A percentile compares a stretch with the other conserved stretches of the same genome.
phyloP scores from a whole-genome alignment of 306 rosid genomes.

The Begonia masoniana region DNA sequence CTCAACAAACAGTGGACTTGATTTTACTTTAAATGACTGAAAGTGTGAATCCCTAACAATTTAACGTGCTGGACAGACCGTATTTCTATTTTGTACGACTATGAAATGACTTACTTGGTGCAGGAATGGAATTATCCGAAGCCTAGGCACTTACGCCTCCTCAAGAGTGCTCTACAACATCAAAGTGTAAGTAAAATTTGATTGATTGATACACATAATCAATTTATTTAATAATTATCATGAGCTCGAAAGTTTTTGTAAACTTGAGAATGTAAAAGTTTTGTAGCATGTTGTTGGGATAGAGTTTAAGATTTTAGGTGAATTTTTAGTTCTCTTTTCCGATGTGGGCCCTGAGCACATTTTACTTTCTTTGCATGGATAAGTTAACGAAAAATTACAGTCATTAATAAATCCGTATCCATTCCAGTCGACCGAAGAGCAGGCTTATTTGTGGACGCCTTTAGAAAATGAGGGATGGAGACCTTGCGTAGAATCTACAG shows the following conservation, averaged over 20 bases:
- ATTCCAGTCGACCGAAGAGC: slow-evolving; percentile 41
- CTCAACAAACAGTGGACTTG: no score
- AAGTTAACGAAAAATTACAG: no score
- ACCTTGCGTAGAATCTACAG: slow-evolving; percentile 38
- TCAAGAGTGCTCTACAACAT: slow-evolving; percentile 65
- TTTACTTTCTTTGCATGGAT: no score
- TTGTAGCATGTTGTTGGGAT: no score
- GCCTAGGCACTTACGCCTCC: slow-evolving; percentile 74
- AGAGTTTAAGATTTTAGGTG: no score
- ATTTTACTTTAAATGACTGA: no score
- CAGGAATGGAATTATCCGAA: slow-evolving; percentile 68
- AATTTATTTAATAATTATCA: no score
- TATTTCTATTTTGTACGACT: not conserved
- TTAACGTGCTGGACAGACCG: no score
- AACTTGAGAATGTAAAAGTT: no score
- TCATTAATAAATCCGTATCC: not conserved
- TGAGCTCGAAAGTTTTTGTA: no score
- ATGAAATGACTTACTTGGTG: slow-evolving; percentile 14
- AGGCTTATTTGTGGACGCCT: slow-evolving; percentile 67
- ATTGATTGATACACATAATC: slow-evolving; percentile 6
- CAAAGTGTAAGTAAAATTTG: slow-evolving; percentile 57
- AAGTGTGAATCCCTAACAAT: no score
- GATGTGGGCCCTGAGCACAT: not conserved
- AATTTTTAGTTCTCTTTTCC: no score
- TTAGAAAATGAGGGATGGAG: slow-evolving; percentile 59